Percentiles rank a stretch among this genome's conserved stretches.
Evolutionary conservation across 2,329 filamentous ascomycete species (phyloP).

Genomic region (Sordariomycetes sp.): DNA sequence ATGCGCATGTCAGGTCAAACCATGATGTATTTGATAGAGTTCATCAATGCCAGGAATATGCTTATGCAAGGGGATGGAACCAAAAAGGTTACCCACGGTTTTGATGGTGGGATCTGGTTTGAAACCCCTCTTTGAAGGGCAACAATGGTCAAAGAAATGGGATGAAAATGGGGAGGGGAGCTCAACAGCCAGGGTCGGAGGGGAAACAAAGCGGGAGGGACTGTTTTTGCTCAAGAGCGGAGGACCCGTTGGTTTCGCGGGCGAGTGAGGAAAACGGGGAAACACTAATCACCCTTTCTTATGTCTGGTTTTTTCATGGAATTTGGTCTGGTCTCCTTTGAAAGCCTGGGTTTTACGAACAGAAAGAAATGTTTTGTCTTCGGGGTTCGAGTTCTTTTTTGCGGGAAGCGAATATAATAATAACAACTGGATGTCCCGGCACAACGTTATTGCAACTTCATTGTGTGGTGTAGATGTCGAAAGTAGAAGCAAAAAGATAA

Average conservation of each 20-base stretch:
- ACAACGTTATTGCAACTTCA: not conserved
- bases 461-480: too few species aligned
- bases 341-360: not conserved
- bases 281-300: not conserved
- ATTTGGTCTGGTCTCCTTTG: not conserved
- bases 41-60: not conserved
- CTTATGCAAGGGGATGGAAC: not conserved
- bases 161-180: not conserved
- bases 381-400: not conserved
- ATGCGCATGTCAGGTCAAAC: not conserved
- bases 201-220: not conserved
- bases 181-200: not conserved
- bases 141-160: not conserved
- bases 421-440: not conserved
- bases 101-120: not conserved
- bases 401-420: not conserved
- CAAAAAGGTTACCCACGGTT: not conserved
- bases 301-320: not conserved
- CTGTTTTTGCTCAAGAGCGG: not conserved
- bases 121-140: not conserved
- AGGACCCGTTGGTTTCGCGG: not conserved
- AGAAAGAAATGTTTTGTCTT: not conserved
- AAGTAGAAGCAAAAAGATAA: too few species aligned
- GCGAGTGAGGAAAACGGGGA: not conserved
- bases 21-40: not conserved